Evolutionary conservation across 257 asterid genomes (phyloP).

Genomic region (Capsicum chinense): DNA sequence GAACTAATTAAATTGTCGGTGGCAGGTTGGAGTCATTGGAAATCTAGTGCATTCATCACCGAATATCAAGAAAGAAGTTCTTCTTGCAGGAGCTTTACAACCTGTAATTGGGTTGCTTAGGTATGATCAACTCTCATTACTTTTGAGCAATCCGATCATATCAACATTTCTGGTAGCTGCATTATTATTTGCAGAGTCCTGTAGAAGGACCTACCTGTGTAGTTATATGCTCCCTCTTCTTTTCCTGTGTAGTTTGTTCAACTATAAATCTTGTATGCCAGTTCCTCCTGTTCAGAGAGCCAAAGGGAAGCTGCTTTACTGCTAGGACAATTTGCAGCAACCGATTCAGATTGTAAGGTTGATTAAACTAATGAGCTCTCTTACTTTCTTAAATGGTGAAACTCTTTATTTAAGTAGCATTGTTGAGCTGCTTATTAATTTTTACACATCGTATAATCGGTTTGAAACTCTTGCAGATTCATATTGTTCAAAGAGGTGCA

Average conservation of each 20-base stretch:
- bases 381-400: background rate
- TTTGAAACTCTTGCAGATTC: constrained; percentile 57
- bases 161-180: background rate
- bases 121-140: constrained; percentile 43
- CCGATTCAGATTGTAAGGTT: constrained; percentile 99
- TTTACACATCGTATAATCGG: background rate
- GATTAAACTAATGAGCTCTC: constrained; percentile 38
- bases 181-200: constrained; percentile 20
- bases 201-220: constrained; percentile 23
- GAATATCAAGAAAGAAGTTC: constrained; percentile 94
- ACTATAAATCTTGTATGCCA: constrained; percentile 34
- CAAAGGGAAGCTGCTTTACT: constrained; percentile 99
- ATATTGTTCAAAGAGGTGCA: constrained; percentile 99
- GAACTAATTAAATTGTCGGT: constrained; percentile 34
- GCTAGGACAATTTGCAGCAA: constrained; percentile 99
- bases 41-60: constrained; percentile 98
- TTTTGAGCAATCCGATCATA: background rate
- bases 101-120: constrained; percentile 97
- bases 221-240: background rate
- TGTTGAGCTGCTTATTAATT: background rate
- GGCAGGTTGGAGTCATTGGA: constrained; percentile 98
- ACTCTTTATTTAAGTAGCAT: constrained; percentile 14
- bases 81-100: constrained; percentile 95
- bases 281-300: constrained; percentile 98
- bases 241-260: background rate